These are phyloP conservation scores for Strigomonas galati DNA, from an alignment of 208 protist species.

Conservation along the genomic window DNA sequence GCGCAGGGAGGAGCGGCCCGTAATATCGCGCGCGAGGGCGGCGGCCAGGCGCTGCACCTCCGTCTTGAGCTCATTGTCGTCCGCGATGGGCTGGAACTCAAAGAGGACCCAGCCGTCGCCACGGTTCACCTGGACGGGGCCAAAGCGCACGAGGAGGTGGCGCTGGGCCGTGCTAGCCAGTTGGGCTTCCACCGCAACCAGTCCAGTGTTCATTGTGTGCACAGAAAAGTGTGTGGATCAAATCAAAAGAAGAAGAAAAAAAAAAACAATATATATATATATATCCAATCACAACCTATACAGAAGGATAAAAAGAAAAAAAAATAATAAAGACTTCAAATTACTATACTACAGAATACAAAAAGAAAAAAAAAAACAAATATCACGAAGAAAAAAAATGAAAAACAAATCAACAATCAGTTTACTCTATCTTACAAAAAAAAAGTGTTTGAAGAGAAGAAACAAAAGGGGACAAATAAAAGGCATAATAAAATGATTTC, in stretches of 20 bases:
- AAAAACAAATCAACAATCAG: background rate
- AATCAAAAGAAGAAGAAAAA: slow-evolving; percentile 6
- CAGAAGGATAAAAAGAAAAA: too few relatives aligned
- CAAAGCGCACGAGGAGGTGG: slow-evolving; percentile 75
- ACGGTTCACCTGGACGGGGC: slow-evolving; percentile 47
- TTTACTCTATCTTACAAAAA: background rate
- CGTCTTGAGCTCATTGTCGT: slow-evolving; percentile 34
- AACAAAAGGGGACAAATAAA: background rate
- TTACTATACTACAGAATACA: too few relatives aligned
- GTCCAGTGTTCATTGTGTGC: slow-evolving; percentile 1
- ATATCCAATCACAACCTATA: too few relatives aligned
- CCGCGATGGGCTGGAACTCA: slow-evolving; percentile 40
- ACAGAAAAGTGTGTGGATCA: background rate
- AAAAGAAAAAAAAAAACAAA: slow-evolving; percentile 11
- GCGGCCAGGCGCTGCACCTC: slow-evolving; percentile 78
- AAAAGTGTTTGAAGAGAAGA: slow-evolving; percentile 1
- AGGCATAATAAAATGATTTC: background rate
- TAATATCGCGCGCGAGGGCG: slow-evolving; percentile 77
- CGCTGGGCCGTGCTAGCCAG: slow-evolving; percentile 81
- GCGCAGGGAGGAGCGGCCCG: slow-evolving; percentile 51
- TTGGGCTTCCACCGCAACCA: slow-evolving; percentile 77
- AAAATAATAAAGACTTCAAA: too few relatives aligned
- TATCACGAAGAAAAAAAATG: background rate
- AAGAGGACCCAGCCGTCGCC: slow-evolving; percentile 84
- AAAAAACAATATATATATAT: slow-evolving; percentile 4